These are phyloP conservation scores for Penicillium paxilli DNA, from an alignment of 495 filamentous ascomycete genomes.

Conservation along the genomic window DNA sequence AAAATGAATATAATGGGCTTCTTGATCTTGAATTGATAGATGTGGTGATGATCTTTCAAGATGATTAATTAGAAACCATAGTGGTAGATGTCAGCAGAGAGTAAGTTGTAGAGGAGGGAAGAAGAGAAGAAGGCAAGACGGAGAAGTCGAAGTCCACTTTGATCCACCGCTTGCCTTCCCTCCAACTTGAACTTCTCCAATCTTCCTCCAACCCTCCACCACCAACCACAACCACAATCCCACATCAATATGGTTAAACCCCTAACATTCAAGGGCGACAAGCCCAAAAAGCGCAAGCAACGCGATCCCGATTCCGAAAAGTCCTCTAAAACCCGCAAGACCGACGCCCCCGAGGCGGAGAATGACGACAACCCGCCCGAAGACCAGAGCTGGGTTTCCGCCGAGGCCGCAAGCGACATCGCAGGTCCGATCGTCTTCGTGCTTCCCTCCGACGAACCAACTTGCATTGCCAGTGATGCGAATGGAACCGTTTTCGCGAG, in stretches of 20 bases:
- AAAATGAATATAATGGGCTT: no score
- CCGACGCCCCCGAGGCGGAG: conserved; percentile 21
- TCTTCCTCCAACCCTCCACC: background rate
- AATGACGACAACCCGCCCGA: conserved; percentile 45
- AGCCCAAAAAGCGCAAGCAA: conserved; percentile 85
- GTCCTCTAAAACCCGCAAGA: conserved; percentile 41
- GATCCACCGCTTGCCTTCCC: no score
- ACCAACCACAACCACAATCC: conserved; percentile 4
- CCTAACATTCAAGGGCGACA: conserved; percentile 94
- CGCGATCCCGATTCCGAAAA: conserved; percentile 37
- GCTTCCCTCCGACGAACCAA: conserved; percentile 66
- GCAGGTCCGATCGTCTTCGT: conserved; percentile 82
- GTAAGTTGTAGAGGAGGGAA: background rate
- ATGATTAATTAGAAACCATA: no score
- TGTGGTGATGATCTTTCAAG: no score
- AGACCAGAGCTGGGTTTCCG: conserved; percentile 88
- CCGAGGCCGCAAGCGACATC: conserved; percentile 72
- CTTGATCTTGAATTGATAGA: no score
- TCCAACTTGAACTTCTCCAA: background rate
- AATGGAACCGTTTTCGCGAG: conserved; percentile 82
- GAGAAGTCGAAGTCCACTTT: no score
- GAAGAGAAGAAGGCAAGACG: no score
- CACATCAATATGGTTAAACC: conserved; percentile 66
- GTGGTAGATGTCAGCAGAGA: no score
- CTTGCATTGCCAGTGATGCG: conserved; percentile 78